These are phyloP conservation scores for Apophysomyces ossiformis DNA, from an alignment of 371 early-diverging fungal genomes.

Conservation along the genomic window DNA sequence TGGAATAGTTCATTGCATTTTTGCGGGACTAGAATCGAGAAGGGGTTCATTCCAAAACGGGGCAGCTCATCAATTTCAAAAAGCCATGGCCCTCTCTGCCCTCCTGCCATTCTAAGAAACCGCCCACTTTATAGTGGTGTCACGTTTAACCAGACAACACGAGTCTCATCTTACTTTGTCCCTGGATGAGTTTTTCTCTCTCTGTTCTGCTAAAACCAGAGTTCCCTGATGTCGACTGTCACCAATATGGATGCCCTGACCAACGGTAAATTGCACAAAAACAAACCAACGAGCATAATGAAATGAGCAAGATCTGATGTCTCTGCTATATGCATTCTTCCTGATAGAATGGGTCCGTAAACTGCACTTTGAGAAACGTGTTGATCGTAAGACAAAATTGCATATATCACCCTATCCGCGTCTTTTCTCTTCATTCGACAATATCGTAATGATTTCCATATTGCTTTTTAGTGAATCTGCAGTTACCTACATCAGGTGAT, in stretches of 20 bases:
- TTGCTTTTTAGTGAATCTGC: slow-evolving; percentile 34
- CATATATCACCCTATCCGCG: background rate
- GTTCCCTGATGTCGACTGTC: slow-evolving; percentile 8
- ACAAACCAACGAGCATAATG: background rate
- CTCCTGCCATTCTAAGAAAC: slow-evolving; percentile 11
- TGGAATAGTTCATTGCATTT: no score
- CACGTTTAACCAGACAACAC: slow-evolving; percentile 9
- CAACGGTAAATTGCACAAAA: slow-evolving; percentile 13
- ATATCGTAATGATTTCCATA: no score
- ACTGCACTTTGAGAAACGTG: slow-evolving; percentile 42
- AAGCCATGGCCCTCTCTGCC: slow-evolving; percentile 10
- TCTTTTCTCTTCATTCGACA: background rate
- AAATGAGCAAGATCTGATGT: background rate
- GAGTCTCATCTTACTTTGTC: slow-evolving; percentile 7
- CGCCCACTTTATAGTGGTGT: slow-evolving; percentile 1
- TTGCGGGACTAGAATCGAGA: no score
- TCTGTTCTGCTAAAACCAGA: background rate
- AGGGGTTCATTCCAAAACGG: no score
- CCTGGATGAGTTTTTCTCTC: slow-evolving; percentile 7
- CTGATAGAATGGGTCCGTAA: slow-evolving; percentile 45
- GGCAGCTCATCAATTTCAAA: background rate
- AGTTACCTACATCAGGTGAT: slow-evolving; percentile 33
- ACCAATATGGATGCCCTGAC: slow-evolving; percentile 16
- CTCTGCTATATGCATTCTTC: background rate
- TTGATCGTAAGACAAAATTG: slow-evolving; percentile 34